Base-by-base conservation (phyloP, 495 filamentous ascomycete species). In the Mycothermus thermophilus region DNA sequence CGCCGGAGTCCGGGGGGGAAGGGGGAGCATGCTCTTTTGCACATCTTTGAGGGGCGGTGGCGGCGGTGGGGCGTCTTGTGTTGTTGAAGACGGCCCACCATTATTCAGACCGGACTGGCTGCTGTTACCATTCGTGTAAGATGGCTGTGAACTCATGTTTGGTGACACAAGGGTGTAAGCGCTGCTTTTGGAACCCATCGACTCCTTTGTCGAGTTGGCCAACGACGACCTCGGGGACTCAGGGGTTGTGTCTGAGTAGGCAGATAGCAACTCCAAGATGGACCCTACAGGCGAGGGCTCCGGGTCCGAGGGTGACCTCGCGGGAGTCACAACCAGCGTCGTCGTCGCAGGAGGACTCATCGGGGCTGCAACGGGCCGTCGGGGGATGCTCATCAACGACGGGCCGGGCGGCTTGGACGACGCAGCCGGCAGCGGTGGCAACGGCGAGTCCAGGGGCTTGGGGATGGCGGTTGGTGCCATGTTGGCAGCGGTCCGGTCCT, bases 211-310 rank as follows among this genome's bases (percentile, higher is more conserved):
- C 12, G 47, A 44, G 46, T 43, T 49, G 14, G 42, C 43, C 18
- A 45, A 47, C 19, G 59, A 54, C 32, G 46, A 50, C 26, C 49
- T 47, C 19, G 53, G 55, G 21, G 54, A 52, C 21, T 62, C 58
- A 5, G 49, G 46, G 8, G 59, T 55, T 32, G 51, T 54, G 35
- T 57, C 46, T 21, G 60, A 59, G 45, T 68, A 65, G 5, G 64
- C 64, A 13, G 58, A 64, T 16, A 66, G 29, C 4, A 68, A 34
- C 40, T 62, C 65, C 8, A 56, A 64, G 39, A 66, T 44, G n/a
- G 64, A 68, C 3, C 31, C 47, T 0, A 37, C 46, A 1, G 57
- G 55, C 8, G 57, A 58, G 9, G 41, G 47, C 27, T 15, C 16
- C n/a, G 37, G 37, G 6, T 34, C 23, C 16, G 48, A 35, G 7